Evolutionary conservation across 768 basidiomycete species (phyloP).

Genomic region (Psilocybe sp.): DNA sequence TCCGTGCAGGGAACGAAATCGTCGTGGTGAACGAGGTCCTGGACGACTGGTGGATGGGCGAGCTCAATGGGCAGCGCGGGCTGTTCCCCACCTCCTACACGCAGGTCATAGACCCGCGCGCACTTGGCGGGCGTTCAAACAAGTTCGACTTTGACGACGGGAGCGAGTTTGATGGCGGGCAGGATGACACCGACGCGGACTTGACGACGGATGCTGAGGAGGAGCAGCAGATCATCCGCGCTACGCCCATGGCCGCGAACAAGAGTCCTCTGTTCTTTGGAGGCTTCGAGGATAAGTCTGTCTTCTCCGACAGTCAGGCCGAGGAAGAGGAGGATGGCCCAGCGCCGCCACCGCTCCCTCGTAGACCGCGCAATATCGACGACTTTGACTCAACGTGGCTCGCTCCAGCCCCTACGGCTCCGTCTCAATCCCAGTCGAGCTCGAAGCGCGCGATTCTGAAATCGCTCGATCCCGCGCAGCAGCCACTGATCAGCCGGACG

Average conservation of each 20-base stretch:
- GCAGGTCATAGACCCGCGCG: slow-evolving; percentile 32
- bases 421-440: background rate
- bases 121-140: background rate
- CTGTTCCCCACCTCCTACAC: slow-evolving; percentile 82
- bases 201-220: slow-evolving; percentile 39
- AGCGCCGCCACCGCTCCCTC: too few relatives aligned
- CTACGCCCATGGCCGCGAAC: slow-evolving; percentile 38
- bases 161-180: slow-evolving; percentile 13
- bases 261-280: slow-evolving; percentile 41
- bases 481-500: slow-evolving; percentile 22
- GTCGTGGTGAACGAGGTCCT: slow-evolving; percentile 75
- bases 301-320: slow-evolving; percentile 38
- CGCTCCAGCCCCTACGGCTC: background rate
- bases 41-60: slow-evolving; percentile 92
- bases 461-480: slow-evolving; percentile 18
- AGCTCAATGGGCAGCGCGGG: slow-evolving; percentile 65
- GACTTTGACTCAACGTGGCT: slow-evolving; percentile 19
- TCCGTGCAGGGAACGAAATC: slow-evolving; percentile 75
- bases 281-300: slow-evolving; percentile 37
- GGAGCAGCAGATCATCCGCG: slow-evolving; percentile 43
- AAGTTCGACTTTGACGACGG: background rate
- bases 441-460: slow-evolving; percentile 11
- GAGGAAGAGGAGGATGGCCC: slow-evolving; percentile 17
- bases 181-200: slow-evolving; percentile 17
- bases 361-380: slow-evolving; percentile 28